Evolutionary conservation across 2,329 filamentous ascomycete genomes (phyloP), one percentile per base, ranked within the genome.

Genomic region (Ilyonectria robusta): DNA sequence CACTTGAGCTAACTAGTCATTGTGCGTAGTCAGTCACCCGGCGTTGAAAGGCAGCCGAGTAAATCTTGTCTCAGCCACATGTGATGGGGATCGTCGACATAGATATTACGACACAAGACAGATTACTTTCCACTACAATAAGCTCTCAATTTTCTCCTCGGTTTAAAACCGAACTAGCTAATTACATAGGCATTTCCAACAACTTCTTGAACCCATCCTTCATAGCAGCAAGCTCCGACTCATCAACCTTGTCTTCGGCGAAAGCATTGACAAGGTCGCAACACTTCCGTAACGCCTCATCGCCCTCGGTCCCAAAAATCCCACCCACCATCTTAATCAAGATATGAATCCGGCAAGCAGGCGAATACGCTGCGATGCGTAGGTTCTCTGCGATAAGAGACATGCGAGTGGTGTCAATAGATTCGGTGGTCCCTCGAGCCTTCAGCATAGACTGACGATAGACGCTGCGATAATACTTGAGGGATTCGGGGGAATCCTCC

Each of bases 401-500:
- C 23, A 29, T 29, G 3, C 47, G 23, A 17, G 47, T 50, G 6
- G 8, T 50, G 9, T n/a, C 26, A 6, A n/a, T 15, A n/a, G 15
- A 42, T 15, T 8, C n/a, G 40, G 6, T 17, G 7, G 17, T 15
- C 7, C 8, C 47, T 9, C 26, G 13, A 26, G 15, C 17, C 17
- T 50, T 31, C 7, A 10, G 9, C 13, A 50, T 17, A 3, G 17
- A 50, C 6, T 50, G 23, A n/a, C 26, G 17, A 13, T 50, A 50
- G 15, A 50, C 23, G 13, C 6, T n/a, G 33, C 63, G 63, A 37
- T 61, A 66, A 15, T 23, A 33, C 19, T 62, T 46, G 10, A 71
- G 35, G 21, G 51, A 44, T 21, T 64, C 35, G 1, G 66, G 68
- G n/a, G 68, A 64, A 44, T 70, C 62, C 51, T 70, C 66, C 19